Percentiles rank a stretch among this genome's conserved stretches.
phyloP scores from a whole-genome alignment of 441 rosid species.

The Adansonia rubrostipa region DNA sequence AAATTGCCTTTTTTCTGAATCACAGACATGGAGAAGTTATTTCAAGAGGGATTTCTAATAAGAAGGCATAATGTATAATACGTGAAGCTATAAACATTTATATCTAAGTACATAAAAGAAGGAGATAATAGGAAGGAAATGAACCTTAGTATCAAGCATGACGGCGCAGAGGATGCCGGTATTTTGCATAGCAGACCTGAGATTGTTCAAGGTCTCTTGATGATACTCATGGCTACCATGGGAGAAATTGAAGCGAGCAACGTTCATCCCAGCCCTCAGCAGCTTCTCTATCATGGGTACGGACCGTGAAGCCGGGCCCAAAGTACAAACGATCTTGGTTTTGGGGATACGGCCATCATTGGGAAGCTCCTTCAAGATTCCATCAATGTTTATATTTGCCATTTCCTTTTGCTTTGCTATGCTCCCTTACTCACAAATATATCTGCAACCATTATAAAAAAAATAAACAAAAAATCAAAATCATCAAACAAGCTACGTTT shows the following conservation, averaged over 20 bases:
- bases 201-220: constrained; percentile 79
- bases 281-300: constrained; percentile 84
- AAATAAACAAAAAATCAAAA: not conserved
- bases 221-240: constrained; percentile 90
- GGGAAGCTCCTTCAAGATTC: constrained; percentile 63
- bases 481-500: not conserved
- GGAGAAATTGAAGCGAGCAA: constrained; percentile 93
- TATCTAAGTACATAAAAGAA: not conserved
- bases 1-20: not conserved
- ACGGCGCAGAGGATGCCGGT: constrained; percentile 82
- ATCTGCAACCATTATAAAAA: not conserved
- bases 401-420: constrained; percentile 32
- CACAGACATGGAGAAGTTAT: not conserved
- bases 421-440: not conserved
- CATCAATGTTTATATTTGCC: constrained; percentile 90
- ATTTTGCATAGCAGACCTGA: constrained; percentile 72
- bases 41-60: not conserved
- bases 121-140: constrained; percentile 11
- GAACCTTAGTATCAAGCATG: constrained; percentile 94
- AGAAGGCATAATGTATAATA: not conserved
- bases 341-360: constrained; percentile 71
- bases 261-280: constrained; percentile 87
- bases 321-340: constrained; percentile 87
- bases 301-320: constrained; percentile 84
- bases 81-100: not conserved